phyloP scores from a whole-genome alignment of 2,329 filamentous ascomycete species.

The Colletotrichum scovillei region DNA sequence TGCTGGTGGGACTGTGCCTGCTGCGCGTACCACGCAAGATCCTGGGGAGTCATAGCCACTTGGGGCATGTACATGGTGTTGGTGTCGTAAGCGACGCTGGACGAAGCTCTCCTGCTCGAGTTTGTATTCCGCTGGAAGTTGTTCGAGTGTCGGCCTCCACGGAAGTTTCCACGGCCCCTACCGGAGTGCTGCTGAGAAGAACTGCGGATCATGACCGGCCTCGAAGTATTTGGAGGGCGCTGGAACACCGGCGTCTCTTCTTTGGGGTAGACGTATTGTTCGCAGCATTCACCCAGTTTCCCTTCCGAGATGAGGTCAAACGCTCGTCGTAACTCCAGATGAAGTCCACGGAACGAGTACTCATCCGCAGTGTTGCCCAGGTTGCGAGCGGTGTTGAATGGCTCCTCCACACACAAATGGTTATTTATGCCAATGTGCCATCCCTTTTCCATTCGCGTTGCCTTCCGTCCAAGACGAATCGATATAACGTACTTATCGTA shows the following conservation, averaged over 20 bases:
- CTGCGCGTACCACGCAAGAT: conserved; percentile 60
- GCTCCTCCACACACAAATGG: conserved; percentile 93
- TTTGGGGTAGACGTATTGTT: conserved; percentile 88
- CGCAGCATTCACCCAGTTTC: conserved; percentile 85
- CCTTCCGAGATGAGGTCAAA: conserved; percentile 84
- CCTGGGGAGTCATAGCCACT: conserved; percentile 56
- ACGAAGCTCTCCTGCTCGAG: conserved; percentile 63
- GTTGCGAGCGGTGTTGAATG: conserved; percentile 91
- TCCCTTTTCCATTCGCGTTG: conserved; percentile 86
- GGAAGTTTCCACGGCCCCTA: conserved; percentile 60
- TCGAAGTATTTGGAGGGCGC: conserved; percentile 64
- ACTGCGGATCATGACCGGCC: conserved; percentile 69
- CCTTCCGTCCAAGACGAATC: conserved; percentile 81
- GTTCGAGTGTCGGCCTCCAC: conserved; percentile 60
- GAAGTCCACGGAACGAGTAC: conserved; percentile 90
- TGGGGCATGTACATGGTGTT: conserved; percentile 57
- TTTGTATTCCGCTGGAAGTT: conserved; percentile 56
- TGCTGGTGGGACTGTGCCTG: conserved; percentile 51
- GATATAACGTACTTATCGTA: conserved; percentile 88
- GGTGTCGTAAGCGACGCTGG: conserved; percentile 63
- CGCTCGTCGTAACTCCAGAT: conserved; percentile 88
- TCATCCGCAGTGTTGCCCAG: conserved; percentile 97
- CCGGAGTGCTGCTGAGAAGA: conserved; percentile 68
- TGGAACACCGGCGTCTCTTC: conserved; percentile 76
- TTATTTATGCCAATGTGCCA: conserved; percentile 88